Evolutionary conservation across 2,329 filamentous ascomycete species (phyloP).

Genomic region (Endoconidiophora laricicola): DNA sequence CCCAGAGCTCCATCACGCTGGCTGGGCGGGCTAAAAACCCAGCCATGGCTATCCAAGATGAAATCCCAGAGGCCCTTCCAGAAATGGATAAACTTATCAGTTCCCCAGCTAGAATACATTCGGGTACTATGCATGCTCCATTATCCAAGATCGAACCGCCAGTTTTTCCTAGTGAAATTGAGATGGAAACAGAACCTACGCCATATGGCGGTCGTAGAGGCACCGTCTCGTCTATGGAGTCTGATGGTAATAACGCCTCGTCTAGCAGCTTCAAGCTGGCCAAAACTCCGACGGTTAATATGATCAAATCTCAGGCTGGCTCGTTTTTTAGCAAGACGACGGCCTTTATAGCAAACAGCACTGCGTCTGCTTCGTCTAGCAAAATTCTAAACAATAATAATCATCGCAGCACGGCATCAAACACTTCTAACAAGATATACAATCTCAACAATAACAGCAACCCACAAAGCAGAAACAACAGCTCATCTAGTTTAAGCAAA

Average conservation of each 20-base stretch:
- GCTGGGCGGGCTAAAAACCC: background rate
- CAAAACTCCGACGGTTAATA: conserved; percentile 3
- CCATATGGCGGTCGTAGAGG: conserved; percentile 11
- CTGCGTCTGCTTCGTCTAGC: background rate
- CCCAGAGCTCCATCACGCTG: background rate
- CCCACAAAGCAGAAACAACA: background rate
- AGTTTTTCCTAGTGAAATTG: conserved; percentile 10
- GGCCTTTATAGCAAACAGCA: background rate
- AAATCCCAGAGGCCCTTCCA: background rate
- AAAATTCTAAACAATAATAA: conserved; percentile 10
- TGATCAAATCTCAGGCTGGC: conserved; percentile 10
- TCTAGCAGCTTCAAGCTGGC: conserved; percentile 2
- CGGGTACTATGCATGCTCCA: background rate
- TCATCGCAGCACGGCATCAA: conserved; percentile 9
- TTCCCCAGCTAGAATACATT: conserved; percentile 1
- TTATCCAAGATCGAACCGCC: conserved; percentile 7
- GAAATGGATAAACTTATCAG: conserved; percentile 5
- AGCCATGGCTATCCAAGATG: background rate
- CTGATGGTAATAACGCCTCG: conserved; percentile 1
- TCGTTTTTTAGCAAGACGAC: conserved; percentile 11
- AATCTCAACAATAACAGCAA: conserved; percentile 13
- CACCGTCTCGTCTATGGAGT: conserved; percentile 11
- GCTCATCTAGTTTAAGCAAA: background rate
- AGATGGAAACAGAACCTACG: conserved; percentile 9
- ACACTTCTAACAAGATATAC: background rate